Evolutionary conservation across 2,329 filamentous ascomycete species (phyloP), one percentile per base, ranked within the genome.

Genomic region (Harringtonia lauricola): DNA sequence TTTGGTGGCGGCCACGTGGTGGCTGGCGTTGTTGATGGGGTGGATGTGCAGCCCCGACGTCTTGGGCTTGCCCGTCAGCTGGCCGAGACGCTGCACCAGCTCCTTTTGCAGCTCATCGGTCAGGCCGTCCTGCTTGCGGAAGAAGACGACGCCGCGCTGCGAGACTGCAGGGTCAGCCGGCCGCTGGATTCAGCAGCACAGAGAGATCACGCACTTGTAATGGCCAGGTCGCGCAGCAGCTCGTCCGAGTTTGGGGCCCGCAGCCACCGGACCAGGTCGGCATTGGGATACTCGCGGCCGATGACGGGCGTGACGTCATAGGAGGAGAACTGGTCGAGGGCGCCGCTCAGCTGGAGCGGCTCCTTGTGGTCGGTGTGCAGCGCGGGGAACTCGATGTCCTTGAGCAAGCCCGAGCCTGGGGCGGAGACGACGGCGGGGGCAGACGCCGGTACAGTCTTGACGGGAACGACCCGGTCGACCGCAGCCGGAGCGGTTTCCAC

Each of bases 191-290:
- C 10, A 15, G 31, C 15, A 33, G 10, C 3, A 36, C 18, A 15
- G 19, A n/a, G 14, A 14, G 5, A 15, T 8, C 7, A 49, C 60
- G 45, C 59, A 77, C 74, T 70, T 0, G 72, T 78, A 42, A 81
- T 74, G 15, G 74, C 78, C 1, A 83, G 63, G 50, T 82, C 78
- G 2, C 71, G 67, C 18, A 81, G 59, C 3, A 77, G 57, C 26
- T 72, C 68, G 36, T 81, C 75, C 0, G 70, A 58, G 45, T 79
- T 71, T 0, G 67, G 59, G 2, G 70, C 69, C 13, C 72, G 64
- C n/a, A 81, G 62, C 39, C 70, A 66, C 26, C 79, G 70, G 1
- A 66, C 65, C 1, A 79, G 61, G 42, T 76, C 68, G 24, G 70
- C 59, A 6, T 61, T 61, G 3, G 61, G 56, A 45, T 71, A 79